phyloP scores from a whole-genome alignment of 306 rosid species.

The Luffa aegyptiaca region DNA sequence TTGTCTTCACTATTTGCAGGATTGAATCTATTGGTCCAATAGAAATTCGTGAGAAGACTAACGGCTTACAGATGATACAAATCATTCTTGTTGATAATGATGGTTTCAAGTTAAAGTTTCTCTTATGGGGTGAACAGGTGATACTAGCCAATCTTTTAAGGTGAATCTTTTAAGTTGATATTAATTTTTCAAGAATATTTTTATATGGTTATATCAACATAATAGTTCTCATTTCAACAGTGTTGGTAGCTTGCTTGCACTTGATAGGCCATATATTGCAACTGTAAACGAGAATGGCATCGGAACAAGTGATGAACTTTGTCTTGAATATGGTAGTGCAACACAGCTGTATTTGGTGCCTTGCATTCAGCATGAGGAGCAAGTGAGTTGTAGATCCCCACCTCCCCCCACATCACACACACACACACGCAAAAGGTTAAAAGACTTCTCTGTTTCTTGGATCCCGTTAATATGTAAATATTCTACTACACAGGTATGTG shows the following conservation, averaged over 20 bases:
- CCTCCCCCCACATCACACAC: not conserved
- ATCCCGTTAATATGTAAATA: slow-evolving; percentile 1
- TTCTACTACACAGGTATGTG: slow-evolving; percentile 40
- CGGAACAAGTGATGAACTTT: slow-evolving; percentile 40
- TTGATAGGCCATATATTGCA: slow-evolving; percentile 67
- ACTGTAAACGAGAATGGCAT: slow-evolving; percentile 32
- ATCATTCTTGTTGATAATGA: slow-evolving; percentile 70
- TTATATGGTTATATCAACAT: not conserved
- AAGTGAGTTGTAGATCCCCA: slow-evolving; percentile 35
- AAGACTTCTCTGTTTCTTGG: not conserved
- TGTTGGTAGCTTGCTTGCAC: slow-evolving; percentile 81
- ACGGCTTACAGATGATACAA: slow-evolving; percentile 41
- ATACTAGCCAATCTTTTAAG: slow-evolving; percentile 73
- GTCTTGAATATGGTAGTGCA: slow-evolving; percentile 86
- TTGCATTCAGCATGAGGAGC: slow-evolving; percentile 71
- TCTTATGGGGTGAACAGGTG: slow-evolving; percentile 85
- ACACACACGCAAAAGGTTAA: not conserved
- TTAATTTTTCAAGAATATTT: not conserved
- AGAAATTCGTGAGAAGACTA: slow-evolving; percentile 46
- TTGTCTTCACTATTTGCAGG: slow-evolving; percentile 25
- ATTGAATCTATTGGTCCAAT: slow-evolving; percentile 58
- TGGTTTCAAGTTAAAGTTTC: slow-evolving; percentile 42
- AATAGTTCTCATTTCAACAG: slow-evolving; percentile 28
- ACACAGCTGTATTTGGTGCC: slow-evolving; percentile 86
- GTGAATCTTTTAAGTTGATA: slow-evolving; percentile 30